Base-by-base conservation (phyloP, 2,329 filamentous ascomycete genomes). In the Podosphaera aphanis region DNA sequence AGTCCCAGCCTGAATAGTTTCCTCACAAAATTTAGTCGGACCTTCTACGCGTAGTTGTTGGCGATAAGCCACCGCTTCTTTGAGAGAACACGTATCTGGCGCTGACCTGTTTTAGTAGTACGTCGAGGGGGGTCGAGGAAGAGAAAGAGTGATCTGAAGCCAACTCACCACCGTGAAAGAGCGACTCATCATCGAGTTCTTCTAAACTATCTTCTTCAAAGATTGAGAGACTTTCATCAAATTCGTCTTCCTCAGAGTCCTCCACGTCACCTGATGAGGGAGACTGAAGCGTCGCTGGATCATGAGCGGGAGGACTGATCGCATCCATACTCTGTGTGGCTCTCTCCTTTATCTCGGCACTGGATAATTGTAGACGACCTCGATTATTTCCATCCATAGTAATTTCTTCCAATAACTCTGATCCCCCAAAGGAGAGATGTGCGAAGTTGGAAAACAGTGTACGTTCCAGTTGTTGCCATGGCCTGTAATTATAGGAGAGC, bases 41-140 rank as follows among this genome's bases (percentile, higher is more conserved):
- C 86, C 86, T 50, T 85, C 67, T 45, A 74, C 68, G 57, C 80
- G 80, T 48, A 93, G 68, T 51, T 80, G 70, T 54, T 77, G 71
- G 52, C 81, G 76, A 58, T 77, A 80, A 16, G 67, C 65, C 48
- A 70, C 65, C 21, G 79, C 74, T 63, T 93, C 79, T 50, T 81
- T 73, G 10, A 74, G 66, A 1, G 75, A 76, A 62, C 78, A 83
- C 21, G 48, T 41, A 21, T 57, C 52, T 27, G 52, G 49, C 21
- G 48, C 54, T 56, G 33, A 21, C 31, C 47, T 48, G 48, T 50
- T 47, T 52, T 59, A 42, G 39, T 27, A 16, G 19, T 16, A 55
- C 57, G 54, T 48, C 41, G 38, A 43, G 45, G 43, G 44, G 47
- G 44, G 44, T 41, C 23, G 25, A 44, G 48, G 35, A 48, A 41